phyloP scores from a whole-genome alignment of 495 filamentous ascomycete species.

The Mytilinidion resinicola region DNA sequence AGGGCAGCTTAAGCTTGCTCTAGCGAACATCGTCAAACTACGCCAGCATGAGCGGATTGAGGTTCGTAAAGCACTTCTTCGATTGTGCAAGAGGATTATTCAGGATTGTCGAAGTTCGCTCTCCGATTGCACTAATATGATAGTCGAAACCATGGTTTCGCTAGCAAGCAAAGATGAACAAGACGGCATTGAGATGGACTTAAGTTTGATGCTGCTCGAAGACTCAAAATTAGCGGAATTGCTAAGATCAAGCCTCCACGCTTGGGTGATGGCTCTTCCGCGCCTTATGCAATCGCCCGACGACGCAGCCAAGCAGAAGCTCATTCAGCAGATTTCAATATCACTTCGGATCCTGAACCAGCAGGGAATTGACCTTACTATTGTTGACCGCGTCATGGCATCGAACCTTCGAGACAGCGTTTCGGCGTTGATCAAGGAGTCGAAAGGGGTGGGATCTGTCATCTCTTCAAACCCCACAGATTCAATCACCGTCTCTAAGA shows the following conservation, averaged over 20 bases:
- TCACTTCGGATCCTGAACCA: slow-evolving; percentile 63
- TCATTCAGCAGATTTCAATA: slow-evolving; percentile 65
- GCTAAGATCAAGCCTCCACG: slow-evolving; percentile 66
- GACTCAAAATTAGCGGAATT: slow-evolving; percentile 59
- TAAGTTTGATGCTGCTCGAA: slow-evolving; percentile 57
- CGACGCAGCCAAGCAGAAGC: slow-evolving; percentile 63
- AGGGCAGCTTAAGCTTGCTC: slow-evolving; percentile 75
- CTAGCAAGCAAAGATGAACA: slow-evolving; percentile 44
- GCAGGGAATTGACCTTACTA: slow-evolving; percentile 59
- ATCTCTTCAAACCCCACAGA: slow-evolving; percentile 12
- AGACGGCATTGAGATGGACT: slow-evolving; percentile 40
- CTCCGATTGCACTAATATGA: slow-evolving; percentile 57
- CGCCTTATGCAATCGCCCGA: slow-evolving; percentile 80
- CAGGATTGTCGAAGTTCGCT: slow-evolving; percentile 74
- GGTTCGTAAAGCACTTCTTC: slow-evolving; percentile 60
- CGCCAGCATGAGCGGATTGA: slow-evolving; percentile 67
- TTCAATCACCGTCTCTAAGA: background rate
- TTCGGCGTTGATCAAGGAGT: slow-evolving; percentile 24
- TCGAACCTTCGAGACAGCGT: slow-evolving; percentile 58
- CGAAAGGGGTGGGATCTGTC: slow-evolving; percentile 9
- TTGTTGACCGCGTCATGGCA: slow-evolving; percentile 62
- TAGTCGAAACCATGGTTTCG: slow-evolving; percentile 76
- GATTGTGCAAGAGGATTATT: slow-evolving; percentile 65
- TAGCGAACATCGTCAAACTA: slow-evolving; percentile 70
- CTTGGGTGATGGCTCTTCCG: slow-evolving; percentile 74